Evolutionary conservation across 306 rosid genomes (phyloP), one percentile per base, ranked within the genome.

Genomic region (Quercus berberidifolia): DNA sequence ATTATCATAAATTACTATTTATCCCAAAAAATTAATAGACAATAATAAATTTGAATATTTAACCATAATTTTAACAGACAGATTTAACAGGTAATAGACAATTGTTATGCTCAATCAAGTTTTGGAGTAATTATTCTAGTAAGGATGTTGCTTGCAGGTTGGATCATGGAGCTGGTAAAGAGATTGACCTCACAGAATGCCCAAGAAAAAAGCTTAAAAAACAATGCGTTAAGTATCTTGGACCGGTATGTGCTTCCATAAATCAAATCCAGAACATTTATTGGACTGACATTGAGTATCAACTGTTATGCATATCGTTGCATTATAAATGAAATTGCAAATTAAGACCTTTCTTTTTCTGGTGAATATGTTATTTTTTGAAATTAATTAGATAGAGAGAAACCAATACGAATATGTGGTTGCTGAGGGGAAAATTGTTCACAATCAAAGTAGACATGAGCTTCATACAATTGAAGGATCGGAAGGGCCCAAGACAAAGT

Each of bases 201-300:
- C 65, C 89, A 5, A 83, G 94, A 80, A 89, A 89, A 51, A 89
- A 87, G 84, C 96, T 94, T 71, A 84, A 86, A 30, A 83, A 83
- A 54, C 93, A 92, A 80, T 85, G 94, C 91, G 92, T 94, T 38
- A 92, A 83, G 85, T 94, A 94, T 88, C 98, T 94, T 69, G 98
- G 97, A 71, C 94, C 98, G 55, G 97, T 94, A 89, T 70, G 96
- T 89, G 60, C 31, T 71, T 55, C 19, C 60, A 5, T 72, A 77
- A 2, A 75, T 84, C 60, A 54, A 11, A 58, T 56, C 74, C 23
- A 63, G 1, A 25, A 43, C 38, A 35, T 28, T 76, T 10, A 17
- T 80, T 62, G 21, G 15, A 43, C 17, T 69, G 14, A 31, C 10
- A 74, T 64, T 80, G 72, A 13, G 30, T 20, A 3, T 81, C 52